Conservation (phyloP, 1,284 basidiomycete species). For the Apiotrichum gracile region DNA sequence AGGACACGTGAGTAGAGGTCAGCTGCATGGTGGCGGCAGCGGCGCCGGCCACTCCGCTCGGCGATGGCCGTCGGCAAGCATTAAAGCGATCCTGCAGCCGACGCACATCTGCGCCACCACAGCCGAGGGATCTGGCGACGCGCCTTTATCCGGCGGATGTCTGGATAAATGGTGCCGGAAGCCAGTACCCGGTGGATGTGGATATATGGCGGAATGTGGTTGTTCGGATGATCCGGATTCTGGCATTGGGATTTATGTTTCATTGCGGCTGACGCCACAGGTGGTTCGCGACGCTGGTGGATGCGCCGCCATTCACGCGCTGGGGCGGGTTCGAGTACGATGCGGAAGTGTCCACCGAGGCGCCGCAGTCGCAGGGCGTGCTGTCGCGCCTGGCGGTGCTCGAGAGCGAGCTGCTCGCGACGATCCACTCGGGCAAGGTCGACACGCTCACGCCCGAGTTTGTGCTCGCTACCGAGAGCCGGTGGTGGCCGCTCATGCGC, state of each 20-base stretch:
- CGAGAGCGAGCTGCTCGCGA: slow-evolving; percentile 19
- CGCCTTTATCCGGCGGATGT: neutral
- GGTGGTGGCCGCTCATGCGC: slow-evolving; percentile 17
- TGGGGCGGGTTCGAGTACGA: slow-evolving; percentile 22
- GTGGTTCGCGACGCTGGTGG: slow-evolving; percentile 15
- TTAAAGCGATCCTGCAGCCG: too few species aligned
- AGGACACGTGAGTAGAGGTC: slow-evolving; percentile 32
- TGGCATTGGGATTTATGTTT: neutral
- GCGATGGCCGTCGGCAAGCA: too few species aligned
- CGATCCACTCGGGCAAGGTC: slow-evolving; percentile 19
- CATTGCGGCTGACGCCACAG: slow-evolving; percentile 9
- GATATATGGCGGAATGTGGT: too few species aligned
- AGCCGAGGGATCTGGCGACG: too few species aligned
- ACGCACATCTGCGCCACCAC: too few species aligned
- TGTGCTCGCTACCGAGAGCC: slow-evolving; percentile 14
- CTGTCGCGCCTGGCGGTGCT: slow-evolving; percentile 17
- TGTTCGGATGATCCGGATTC: too few species aligned
- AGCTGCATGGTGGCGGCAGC: too few species aligned
- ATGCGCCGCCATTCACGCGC: slow-evolving; percentile 11
- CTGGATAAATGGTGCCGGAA: too few species aligned
- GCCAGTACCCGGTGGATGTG: too few species aligned
- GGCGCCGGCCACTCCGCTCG: too few species aligned
- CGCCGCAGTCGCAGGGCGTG: slow-evolving; percentile 10
- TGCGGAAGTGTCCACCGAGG: slow-evolving; percentile 15
- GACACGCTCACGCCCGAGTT: slow-evolving; percentile 26